Percentiles rank a stretch among this genome's conserved stretches.
Evolutionary conservation across 139 green algal genomes (phyloP).

Genomic region (Chlorella ohadii): DNA sequence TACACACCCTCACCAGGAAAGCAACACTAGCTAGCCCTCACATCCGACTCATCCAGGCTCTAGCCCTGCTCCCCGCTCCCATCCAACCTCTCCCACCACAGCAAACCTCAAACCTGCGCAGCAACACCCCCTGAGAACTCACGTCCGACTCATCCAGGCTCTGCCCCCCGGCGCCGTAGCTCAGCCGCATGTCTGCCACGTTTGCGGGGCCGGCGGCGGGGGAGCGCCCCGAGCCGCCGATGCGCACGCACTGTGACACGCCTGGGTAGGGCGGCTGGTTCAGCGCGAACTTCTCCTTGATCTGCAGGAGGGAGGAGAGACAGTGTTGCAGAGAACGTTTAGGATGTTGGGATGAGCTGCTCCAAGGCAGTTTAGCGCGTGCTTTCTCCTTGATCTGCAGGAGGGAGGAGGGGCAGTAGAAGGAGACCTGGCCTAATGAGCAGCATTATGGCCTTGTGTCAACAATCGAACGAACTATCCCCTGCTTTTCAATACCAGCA

Average conservation of each 20-base stretch:
- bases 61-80: no score
- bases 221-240: slow-evolving; percentile 19
- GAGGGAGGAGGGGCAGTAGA: not conserved
- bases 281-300: slow-evolving; percentile 77
- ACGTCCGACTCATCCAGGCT: slow-evolving; percentile 43
- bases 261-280: slow-evolving; percentile 83
- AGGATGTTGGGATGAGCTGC: no score
- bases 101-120: not conserved
- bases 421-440: no score
- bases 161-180: slow-evolving; percentile 57
- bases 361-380: no score
- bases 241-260: slow-evolving; percentile 68
- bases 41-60: no score
- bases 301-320: not conserved
- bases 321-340: not conserved
- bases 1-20: no score
- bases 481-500: no score
- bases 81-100: not conserved
- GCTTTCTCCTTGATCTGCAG: not conserved
- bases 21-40: no score
- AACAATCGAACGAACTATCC: no score
- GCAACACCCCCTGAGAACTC: no score
- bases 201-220: slow-evolving; percentile 26
- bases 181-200: slow-evolving; percentile 75
- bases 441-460: no score